phyloP scores from a whole-genome alignment of 345 rosid genomes.

The Eucalyptus albens region DNA sequence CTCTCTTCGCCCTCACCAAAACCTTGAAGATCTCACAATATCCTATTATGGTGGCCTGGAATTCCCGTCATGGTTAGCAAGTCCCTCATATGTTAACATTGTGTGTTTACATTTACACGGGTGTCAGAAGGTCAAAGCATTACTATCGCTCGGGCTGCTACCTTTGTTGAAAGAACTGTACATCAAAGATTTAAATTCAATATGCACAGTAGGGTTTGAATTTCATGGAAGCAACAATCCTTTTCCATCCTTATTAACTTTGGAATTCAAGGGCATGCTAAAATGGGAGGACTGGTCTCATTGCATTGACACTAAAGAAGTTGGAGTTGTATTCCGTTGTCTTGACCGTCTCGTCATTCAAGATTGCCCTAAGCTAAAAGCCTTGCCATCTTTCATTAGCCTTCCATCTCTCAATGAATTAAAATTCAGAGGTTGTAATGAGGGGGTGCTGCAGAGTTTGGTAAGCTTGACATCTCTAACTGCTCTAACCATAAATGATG shows the following conservation, averaged over 20 bases:
- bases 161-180: rapidly evolving
- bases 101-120: rapidly evolving
- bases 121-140: neutral
- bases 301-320: neutral
- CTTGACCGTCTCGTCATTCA: neutral
- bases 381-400: neutral
- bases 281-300: neutral
- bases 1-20: no score
- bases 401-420: neutral
- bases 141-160: neutral
- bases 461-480: rapidly evolving
- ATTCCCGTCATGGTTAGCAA: neutral
- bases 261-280: neutral
- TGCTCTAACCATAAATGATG: rapidly evolving
- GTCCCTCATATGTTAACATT: rapidly evolving
- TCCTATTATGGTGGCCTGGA: neutral
- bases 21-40: rapidly evolving
- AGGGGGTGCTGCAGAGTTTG: neutral
- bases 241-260: neutral
- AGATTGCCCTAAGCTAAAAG: neutral
- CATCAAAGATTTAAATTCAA: neutral
- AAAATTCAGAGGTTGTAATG: neutral
- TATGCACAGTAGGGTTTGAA: neutral
- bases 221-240: neutral
- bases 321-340: neutral